Conservation (phyloP, 1,139 yeast genomes). For the Sugiyamaella xylanicola region DNA sequence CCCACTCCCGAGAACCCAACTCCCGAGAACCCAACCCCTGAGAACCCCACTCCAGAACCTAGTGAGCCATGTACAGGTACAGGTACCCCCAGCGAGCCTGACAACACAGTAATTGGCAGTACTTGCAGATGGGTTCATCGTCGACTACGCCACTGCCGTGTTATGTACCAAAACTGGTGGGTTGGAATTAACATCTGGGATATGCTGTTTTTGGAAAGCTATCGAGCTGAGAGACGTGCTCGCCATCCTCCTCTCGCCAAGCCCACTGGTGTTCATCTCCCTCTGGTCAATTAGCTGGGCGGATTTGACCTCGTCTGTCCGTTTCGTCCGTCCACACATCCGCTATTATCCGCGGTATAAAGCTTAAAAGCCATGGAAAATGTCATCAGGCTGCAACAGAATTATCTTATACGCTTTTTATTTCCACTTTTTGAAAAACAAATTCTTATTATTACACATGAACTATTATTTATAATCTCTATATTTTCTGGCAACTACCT, state of each 20-base stretch:
- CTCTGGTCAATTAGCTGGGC: constrained; percentile 6
- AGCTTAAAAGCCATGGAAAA: background rate
- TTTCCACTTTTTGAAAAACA: too few species aligned
- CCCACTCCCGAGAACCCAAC: constrained; percentile 4
- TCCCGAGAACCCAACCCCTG: constrained; percentile 1
- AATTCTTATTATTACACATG: too few species aligned
- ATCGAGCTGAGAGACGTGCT: constrained; percentile 4
- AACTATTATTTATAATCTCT: too few species aligned
- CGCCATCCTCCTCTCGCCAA: background rate
- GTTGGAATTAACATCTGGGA: constrained; percentile 13
- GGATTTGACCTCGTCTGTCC: background rate
- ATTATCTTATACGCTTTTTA: too few species aligned
- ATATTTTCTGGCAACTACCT: too few species aligned
- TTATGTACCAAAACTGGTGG: constrained; percentile 8
- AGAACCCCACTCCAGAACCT: constrained; percentile 6
- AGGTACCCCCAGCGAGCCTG: background rate
- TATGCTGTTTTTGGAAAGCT: constrained; percentile 11
- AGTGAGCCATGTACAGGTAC: too few species aligned
- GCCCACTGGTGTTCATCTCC: constrained; percentile 14
- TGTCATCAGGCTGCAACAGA: too few species aligned
- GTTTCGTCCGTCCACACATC: background rate
- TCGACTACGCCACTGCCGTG: background rate
- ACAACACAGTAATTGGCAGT: background rate
- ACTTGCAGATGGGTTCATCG: constrained; percentile 3
- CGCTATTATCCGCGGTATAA: background rate